These are phyloP conservation scores for Calonectria hawksworthii DNA, from an alignment of 2,329 filamentous ascomycete genomes.

Conservation along the genomic window DNA sequence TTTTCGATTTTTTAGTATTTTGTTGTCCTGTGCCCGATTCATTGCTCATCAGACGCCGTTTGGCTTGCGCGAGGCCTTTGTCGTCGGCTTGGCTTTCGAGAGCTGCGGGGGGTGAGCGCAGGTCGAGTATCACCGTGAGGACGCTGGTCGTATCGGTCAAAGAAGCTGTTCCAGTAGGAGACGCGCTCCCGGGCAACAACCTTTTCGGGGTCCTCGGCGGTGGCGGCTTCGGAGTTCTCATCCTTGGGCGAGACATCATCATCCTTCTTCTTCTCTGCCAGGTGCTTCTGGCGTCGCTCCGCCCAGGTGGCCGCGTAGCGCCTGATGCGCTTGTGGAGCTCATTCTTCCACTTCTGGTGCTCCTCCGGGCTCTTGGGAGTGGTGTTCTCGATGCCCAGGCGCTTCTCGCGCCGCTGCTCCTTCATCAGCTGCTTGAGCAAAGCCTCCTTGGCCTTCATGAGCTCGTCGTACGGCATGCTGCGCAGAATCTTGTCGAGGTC, in stretches of 20 bases:
- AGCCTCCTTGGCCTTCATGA: conserved; percentile 43
- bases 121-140: conserved; percentile 17
- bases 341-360: conserved; percentile 33
- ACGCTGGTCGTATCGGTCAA: conserved; percentile 44
- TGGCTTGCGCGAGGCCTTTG: neutral
- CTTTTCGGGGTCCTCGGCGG: conserved; percentile 31
- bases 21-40: neutral
- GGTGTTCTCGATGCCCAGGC: conserved; percentile 25
- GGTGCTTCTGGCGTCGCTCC: conserved; percentile 30
- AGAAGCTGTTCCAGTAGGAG: conserved; percentile 43
- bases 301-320: conserved; percentile 40
- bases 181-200: conserved; percentile 31
- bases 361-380: conserved; percentile 14
- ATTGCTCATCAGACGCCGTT: neutral
- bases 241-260: neutral
- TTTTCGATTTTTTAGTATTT: neutral
- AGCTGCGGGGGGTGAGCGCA: neutral
- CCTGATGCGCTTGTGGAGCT: conserved; percentile 38
- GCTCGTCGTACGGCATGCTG: conserved; percentile 48
- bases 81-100: neutral
- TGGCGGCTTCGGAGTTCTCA: neutral
- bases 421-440: conserved; percentile 37
- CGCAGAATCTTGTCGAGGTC: conserved; percentile 48
- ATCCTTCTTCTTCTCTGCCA: conserved; percentile 2
- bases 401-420: conserved; percentile 36